These are phyloP conservation scores for Eutrema salsugineum DNA, from an alignment of 441 rosid genomes.

Conservation along the genomic window DNA sequence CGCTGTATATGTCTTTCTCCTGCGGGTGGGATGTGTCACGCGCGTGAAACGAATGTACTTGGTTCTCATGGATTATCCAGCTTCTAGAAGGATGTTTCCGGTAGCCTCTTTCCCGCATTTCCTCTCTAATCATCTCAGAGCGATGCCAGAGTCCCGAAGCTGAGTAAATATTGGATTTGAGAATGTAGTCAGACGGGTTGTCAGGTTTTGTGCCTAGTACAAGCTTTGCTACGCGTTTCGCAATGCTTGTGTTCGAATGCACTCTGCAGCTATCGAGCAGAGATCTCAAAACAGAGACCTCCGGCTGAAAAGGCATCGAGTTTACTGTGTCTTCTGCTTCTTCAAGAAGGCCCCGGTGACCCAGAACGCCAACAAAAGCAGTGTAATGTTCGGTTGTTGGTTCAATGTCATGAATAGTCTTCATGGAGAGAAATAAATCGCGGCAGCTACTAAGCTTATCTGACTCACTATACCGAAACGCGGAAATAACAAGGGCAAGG, in stretches of 20 bases:
- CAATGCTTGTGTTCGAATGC: slow-evolving; percentile 47
- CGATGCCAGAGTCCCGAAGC: slow-evolving; percentile 86
- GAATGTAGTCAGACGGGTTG: slow-evolving; percentile 64
- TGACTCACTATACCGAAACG: slow-evolving; percentile 50
- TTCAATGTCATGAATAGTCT: slow-evolving; percentile 36
- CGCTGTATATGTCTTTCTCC: slow-evolving; percentile 63
- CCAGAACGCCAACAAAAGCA: slow-evolving; percentile 64
- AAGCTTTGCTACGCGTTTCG: slow-evolving; percentile 56
- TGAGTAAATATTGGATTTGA: slow-evolving; percentile 78
- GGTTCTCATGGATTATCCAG: slow-evolving; percentile 66
- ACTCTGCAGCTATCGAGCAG: slow-evolving; percentile 74
- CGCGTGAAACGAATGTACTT: slow-evolving; percentile 59
- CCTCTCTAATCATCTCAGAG: slow-evolving; percentile 59
- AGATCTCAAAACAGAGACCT: slow-evolving; percentile 61
- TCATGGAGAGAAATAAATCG: slow-evolving; percentile 54
- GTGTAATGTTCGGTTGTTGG: slow-evolving; percentile 73
- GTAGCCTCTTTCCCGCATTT: slow-evolving; percentile 58
- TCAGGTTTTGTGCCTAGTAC: slow-evolving; percentile 51
- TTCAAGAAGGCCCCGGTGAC: slow-evolving; percentile 74
- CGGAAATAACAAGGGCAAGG: slow-evolving; percentile 48
- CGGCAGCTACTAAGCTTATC: slow-evolving; percentile 54
- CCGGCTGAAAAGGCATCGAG: slow-evolving; percentile 53
- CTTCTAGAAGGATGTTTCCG: slow-evolving; percentile 73
- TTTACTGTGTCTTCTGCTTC: slow-evolving; percentile 63
- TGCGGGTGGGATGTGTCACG: slow-evolving; percentile 68